Evolutionary conservation across 202 grass and related monocot species (phyloP), one percentile per base, ranked within the genome.

Genomic region (Musa balbisiana): DNA sequence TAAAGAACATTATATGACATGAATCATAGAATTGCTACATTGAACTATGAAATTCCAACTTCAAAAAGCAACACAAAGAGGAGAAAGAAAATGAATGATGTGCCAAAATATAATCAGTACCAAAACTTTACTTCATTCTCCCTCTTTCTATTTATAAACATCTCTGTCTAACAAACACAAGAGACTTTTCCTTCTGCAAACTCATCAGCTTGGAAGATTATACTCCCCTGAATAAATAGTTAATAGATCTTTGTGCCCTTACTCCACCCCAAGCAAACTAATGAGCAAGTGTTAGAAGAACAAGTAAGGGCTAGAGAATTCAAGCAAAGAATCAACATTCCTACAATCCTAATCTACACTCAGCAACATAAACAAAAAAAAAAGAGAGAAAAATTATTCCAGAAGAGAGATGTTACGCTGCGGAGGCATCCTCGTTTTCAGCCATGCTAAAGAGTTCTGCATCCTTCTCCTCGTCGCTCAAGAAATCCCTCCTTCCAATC

Each of bases 291-390:
- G 51, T 72, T 72, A 54, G 70, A 72, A 53, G 50, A 72, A 53
- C n/a, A 54, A 58, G 71, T 8, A 13, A 12, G 72, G 4, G 10
- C 21, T 16, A 55, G 23, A 55, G 15, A 67, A 26, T 20, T 25
- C 69, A 72, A 20, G 52, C 69, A 72, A 72, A 72, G 49, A 72
- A 73, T 55, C 67, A 69, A 50, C 52, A 89, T 87, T 78, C 82
- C 87, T 92, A 92, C 65, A 69, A 87, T 84, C 76, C 91, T 80
- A 85, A 64, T 80, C 92, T 96, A 96, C 81, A 83, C 81, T 85
- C 85, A 75, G 75, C 81, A 29, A 33, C 52, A 20, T 71, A 55
- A 11, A 10, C 11, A 67, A 15, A 29, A 16, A 25, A 43, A 19
- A 49, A 24, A 2, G 14, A 27, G 19, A 85, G 68, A 74, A 79